Base-by-base conservation (phyloP, 2,329 filamentous ascomycete genomes). In the Sporothrix pallida region DNA sequence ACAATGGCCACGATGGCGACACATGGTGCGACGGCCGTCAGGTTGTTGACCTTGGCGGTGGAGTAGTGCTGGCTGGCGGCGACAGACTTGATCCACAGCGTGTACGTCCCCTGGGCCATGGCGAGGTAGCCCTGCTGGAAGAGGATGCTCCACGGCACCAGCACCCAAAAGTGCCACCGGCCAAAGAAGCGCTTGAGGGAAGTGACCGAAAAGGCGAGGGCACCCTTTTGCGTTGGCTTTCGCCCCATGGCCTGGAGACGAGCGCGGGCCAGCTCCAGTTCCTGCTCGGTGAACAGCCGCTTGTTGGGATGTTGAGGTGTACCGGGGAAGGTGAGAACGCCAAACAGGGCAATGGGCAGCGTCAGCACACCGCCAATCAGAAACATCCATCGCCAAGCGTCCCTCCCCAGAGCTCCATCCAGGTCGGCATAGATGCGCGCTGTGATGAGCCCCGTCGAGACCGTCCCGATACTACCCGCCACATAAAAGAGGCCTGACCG, bases 371-470 rank as follows among this genome's bases (percentile, higher is more conserved):
- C 81, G 74, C 83, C 82, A 75, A 83, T 81, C 44, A 84, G 78
- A 73, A 84, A 84, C 0, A 84, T 78, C 82, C 82, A 84, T 26
- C 81, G 79, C 79, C 79, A 84, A 0, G 81, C 83, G 0, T 80
- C 77, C 15, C 80, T 76, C 0, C 81, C 81, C 6, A 79, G 73
- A 0, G 31, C 60, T 2, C 81, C 81, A 23, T 82, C 78, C 54
- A 84, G 76, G 20, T 78, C 81, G 76, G 83, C 81, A 7, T 83
- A 75, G 70, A 83, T 82, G 0, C 82, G 80, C 0, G 68, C 74
- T 17, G 62, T 62, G 1, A 75, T 26, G 12, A 73, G 56, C 0
- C 74, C 74, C 2, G 70, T 74, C 6, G 71, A 65, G 1, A 74
- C 60, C 8, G 67, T 72, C 20, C 65, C 62, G 15, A 76, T 60